Evolutionary conservation across 106 monocot species (phyloP), one percentile per base, ranked within the genome.

Genomic region (Dendrobium catenatum): DNA sequence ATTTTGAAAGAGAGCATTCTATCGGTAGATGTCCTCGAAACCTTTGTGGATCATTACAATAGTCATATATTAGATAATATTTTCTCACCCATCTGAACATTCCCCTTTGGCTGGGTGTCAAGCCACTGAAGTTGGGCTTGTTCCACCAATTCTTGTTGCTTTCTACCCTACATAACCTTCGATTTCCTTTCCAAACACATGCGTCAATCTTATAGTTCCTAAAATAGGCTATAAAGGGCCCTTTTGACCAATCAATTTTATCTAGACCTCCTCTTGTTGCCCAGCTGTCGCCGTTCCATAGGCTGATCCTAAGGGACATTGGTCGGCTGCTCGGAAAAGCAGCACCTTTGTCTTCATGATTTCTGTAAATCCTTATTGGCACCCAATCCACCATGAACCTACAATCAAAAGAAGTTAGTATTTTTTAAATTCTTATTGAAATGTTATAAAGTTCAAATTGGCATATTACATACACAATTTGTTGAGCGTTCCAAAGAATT

Each of bases 321-420:
- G 89, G 89, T 77, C 87, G 91, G 82, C 82, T 73, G 40, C 77
- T 84, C 0, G 93, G 93, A 51, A 83, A 93, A 17, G 78, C 74
- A 18, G 75, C 91, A 6, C 89, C 93, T 42, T 89, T 84, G 82
- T 87, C 87, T 49, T 67, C 88, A 80, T 89, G 93, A 76, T 93
- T 93, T 31, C 76, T 82, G 55, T 86, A 91, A 27, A 91, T 80
- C 42, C 93, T 83, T 40, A 93, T 87, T 3, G 93, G 91, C 64
- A 91, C 87, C 91, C 87, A 80, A 73, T 93, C 93, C 54, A 93
- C 91, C 87, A 89, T 85, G 59, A 93, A 91, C 77, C 93, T 93
- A 55, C 44, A 0, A 74, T 42, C 43, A 74, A 5, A n/a, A 43
- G 51, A 51, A 13, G 51, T 16, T 51, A 51, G 1, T 51, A 15